Evolutionary conservation across 176 grass and related monocot genomes (phyloP).

Genomic region (Aegilops speltoides): DNA sequence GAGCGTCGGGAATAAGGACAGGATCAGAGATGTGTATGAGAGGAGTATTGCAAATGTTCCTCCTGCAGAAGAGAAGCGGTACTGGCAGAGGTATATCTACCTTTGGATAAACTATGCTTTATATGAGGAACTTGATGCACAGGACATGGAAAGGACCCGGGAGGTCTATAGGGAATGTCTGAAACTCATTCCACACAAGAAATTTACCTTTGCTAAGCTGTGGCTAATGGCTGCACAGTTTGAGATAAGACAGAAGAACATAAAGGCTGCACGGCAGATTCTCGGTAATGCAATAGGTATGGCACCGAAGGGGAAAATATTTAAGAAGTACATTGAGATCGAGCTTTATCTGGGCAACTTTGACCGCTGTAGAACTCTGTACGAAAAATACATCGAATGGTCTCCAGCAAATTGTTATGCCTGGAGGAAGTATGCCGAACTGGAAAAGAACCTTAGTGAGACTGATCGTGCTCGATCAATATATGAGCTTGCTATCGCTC

Average conservation of each 20-base stretch:
- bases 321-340: conserved; percentile 94
- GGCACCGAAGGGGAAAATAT: conserved; percentile 89
- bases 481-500: conserved; percentile 82
- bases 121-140: conserved; percentile 79
- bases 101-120: conserved; percentile 88
- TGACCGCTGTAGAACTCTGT: conserved; percentile 66
- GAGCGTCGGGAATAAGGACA: conserved; percentile 62
- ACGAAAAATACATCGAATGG: conserved; percentile 89
- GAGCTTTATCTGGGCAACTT: conserved; percentile 79
- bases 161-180: conserved; percentile 79
- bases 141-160: conserved; percentile 58
- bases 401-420: conserved; percentile 77
- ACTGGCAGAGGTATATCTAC: conserved; percentile 88
- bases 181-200: conserved; percentile 82
- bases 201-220: conserved; percentile 78
- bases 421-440: conserved; percentile 84
- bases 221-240: conserved; percentile 88
- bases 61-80: conserved; percentile 79
- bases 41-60: conserved; percentile 79
- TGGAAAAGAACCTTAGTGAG: conserved; percentile 81
- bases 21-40: conserved; percentile 76
- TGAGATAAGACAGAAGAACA: conserved; percentile 66
- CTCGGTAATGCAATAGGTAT: conserved; percentile 86
- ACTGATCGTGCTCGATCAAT: conserved; percentile 75
- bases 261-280: conserved; percentile 51